Percentiles rank a stretch among this genome's conserved stretches.
Evolutionary conservation across 2,329 filamentous ascomycete species (phyloP).

Genomic region (Colletotrichum lini): DNA sequence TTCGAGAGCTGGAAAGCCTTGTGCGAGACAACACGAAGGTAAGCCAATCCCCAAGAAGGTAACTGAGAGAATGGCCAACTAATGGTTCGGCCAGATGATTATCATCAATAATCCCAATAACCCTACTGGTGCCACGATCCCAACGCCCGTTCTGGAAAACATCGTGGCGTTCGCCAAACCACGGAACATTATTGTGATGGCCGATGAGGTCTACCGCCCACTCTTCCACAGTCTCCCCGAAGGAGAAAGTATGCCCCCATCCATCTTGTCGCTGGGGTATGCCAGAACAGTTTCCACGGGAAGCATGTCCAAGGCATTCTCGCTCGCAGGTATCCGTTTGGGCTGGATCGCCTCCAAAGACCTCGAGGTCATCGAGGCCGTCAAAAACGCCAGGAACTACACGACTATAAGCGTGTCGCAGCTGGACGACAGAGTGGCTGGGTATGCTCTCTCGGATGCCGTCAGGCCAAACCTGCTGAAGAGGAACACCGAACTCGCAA

Average conservation of each 20-base stretch:
- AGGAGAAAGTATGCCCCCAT: constrained; percentile 69
- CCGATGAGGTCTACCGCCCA: constrained; percentile 88
- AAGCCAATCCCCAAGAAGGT: too few species aligned
- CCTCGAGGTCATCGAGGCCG: constrained; percentile 71
- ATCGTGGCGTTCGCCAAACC: constrained; percentile 75
- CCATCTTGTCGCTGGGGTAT: constrained; percentile 80
- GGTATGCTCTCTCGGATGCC: constrained; percentile 74
- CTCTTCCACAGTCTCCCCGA: constrained; percentile 78
- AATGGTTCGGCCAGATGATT: too few species aligned
- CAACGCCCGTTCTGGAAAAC: constrained; percentile 59
- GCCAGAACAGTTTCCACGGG: constrained; percentile 80
- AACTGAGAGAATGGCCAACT: too few species aligned
- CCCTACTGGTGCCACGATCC: too few species aligned
- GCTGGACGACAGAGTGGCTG: constrained; percentile 83
- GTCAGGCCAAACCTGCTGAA: constrained; percentile 60
- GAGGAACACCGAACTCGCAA: constrained; percentile 77
- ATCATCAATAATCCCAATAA: too few species aligned
- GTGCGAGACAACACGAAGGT: too few species aligned
- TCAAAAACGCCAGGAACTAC: constrained; percentile 80
- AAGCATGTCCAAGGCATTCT: constrained; percentile 90
- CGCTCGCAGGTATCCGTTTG: constrained; percentile 83
- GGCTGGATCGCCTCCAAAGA: constrained; percentile 85
- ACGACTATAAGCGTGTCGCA: constrained; percentile 88
- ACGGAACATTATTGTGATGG: constrained; percentile 76
- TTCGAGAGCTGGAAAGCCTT: too few species aligned